These are phyloP conservation scores for Pisolithus albus DNA, from an alignment of 768 basidiomycete species.

Conservation along the genomic window DNA sequence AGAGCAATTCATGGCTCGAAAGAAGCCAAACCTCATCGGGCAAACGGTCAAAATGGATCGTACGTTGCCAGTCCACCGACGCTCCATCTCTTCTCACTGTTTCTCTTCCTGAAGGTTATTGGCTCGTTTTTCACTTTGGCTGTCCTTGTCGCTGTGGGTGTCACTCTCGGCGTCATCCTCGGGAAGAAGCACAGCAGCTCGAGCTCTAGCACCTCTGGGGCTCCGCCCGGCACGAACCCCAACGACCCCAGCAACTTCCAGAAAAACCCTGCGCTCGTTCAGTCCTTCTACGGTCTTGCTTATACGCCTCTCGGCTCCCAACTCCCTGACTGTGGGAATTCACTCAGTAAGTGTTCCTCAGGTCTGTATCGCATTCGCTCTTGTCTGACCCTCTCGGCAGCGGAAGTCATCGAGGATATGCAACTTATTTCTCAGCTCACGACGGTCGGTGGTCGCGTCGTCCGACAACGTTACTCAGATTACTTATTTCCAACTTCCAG, in stretches of 20 bases:
- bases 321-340: slow-evolving; percentile 61
- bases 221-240: slow-evolving; percentile 31
- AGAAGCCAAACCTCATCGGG: slow-evolving; percentile 18
- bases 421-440: slow-evolving; percentile 84
- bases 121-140: slow-evolving; percentile 42
- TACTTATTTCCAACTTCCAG: slow-evolving; percentile 1
- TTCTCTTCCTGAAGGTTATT: slow-evolving; percentile 42
- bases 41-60: slow-evolving; percentile 50
- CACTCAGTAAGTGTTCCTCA: slow-evolving; percentile 24
- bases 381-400: slow-evolving; percentile 17
- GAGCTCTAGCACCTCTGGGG: slow-evolving; percentile 14
- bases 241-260: slow-evolving; percentile 75
- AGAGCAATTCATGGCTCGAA: slow-evolving; percentile 37
- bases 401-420: slow-evolving; percentile 60
- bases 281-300: slow-evolving; percentile 80
- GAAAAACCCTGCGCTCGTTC: slow-evolving; percentile 60
- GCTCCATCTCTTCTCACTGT: neutral
- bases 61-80: slow-evolving; percentile 28
- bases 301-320: slow-evolving; percentile 79
- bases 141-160: slow-evolving; percentile 49
- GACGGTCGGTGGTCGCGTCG: slow-evolving; percentile 26
- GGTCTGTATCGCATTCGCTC: neutral
- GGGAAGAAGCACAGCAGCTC: slow-evolving; percentile 41
- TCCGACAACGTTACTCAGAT: neutral
- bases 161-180: slow-evolving; percentile 60